phyloP scores from a whole-genome alignment of 2,329 filamentous ascomycete species.

The Neopestalotiopsis sp. region DNA sequence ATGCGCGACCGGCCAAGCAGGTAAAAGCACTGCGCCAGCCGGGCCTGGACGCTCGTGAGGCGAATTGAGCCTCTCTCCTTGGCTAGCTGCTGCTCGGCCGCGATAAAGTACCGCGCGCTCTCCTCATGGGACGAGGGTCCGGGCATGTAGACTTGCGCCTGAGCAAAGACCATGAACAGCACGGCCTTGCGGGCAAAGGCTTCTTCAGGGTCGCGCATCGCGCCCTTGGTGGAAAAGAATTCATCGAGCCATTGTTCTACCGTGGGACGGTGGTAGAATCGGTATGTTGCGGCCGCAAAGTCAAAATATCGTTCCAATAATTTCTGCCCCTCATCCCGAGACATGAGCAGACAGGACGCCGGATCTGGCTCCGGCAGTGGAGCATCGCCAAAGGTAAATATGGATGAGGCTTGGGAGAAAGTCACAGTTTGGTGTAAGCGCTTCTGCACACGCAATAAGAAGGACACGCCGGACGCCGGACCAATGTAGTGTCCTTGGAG shows the following conservation, averaged over 20 bases:
- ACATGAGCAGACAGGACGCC: slow-evolving; percentile 47
- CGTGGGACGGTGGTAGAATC: slow-evolving; percentile 48
- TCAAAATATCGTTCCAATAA: slow-evolving; percentile 47
- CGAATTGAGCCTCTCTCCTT: slow-evolving; percentile 34
- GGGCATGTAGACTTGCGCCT: slow-evolving; percentile 47
- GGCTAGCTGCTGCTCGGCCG: slow-evolving; percentile 30
- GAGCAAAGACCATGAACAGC: slow-evolving; percentile 51
- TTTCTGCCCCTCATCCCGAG: slow-evolving; percentile 30
- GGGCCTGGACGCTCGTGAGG: slow-evolving; percentile 35
- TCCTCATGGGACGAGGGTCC: not conserved
- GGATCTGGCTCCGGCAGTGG: slow-evolving; percentile 49
- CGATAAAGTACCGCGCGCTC: slow-evolving; percentile 24
- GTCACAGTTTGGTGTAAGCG: slow-evolving; percentile 46
- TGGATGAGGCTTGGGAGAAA: slow-evolving; percentile 44
- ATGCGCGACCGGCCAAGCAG: slow-evolving; percentile 49
- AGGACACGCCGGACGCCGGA: slow-evolving; percentile 51
- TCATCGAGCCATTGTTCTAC: slow-evolving; percentile 48
- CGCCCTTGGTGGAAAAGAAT: slow-evolving; percentile 49
- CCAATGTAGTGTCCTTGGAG: slow-evolving; percentile 52
- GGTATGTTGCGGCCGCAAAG: slow-evolving; percentile 46
- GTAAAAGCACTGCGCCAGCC: slow-evolving; percentile 47
- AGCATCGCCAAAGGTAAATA: slow-evolving; percentile 56
- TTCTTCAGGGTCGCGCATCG: slow-evolving; percentile 43
- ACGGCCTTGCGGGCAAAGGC: slow-evolving; percentile 42
- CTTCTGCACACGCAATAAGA: slow-evolving; percentile 55